Evolutionary conservation across 2,329 filamentous ascomycete species (phyloP).

Genomic region (Chrysosporium keratinophilum): DNA sequence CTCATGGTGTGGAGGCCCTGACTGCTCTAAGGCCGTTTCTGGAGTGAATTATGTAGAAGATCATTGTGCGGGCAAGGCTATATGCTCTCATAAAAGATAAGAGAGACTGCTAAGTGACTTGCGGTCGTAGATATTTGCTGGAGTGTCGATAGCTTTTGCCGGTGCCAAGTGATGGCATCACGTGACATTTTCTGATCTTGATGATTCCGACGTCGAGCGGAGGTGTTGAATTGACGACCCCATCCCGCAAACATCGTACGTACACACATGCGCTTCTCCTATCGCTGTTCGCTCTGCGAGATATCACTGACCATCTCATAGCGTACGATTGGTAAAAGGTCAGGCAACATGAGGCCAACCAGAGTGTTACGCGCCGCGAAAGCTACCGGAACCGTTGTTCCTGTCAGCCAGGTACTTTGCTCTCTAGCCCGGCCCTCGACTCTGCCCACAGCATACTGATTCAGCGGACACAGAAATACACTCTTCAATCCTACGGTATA

Average conservation of each 20-base stretch:
- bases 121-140: too few relatives aligned
- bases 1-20: too few relatives aligned
- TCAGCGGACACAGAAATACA: slow-evolving; percentile 66
- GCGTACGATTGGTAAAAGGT: not conserved
- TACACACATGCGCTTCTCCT: not conserved
- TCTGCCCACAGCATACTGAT: not conserved
- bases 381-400: slow-evolving; percentile 29
- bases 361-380: slow-evolving; percentile 30
- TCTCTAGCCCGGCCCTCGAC: not conserved
- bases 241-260: not conserved
- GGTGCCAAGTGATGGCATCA: not conserved
- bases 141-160: too few relatives aligned
- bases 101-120: too few relatives aligned
- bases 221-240: not conserved
- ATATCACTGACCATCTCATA: not conserved
- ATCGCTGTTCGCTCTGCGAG: not conserved
- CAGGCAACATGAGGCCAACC: slow-evolving; percentile 19
- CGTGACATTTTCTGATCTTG: not conserved
- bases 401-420: slow-evolving; percentile 29
- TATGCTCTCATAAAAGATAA: too few relatives aligned
- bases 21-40: too few relatives aligned
- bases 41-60: too few relatives aligned
- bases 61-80: too few relatives aligned
- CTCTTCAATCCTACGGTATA: slow-evolving; percentile 75
- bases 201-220: not conserved